A percentile compares a stretch with the other conserved stretches of the same genome.
These are phyloP conservation scores for Apiospora rasikravindrae DNA, from an alignment of 2,329 filamentous ascomycete genomes.

Conservation along the genomic window DNA sequence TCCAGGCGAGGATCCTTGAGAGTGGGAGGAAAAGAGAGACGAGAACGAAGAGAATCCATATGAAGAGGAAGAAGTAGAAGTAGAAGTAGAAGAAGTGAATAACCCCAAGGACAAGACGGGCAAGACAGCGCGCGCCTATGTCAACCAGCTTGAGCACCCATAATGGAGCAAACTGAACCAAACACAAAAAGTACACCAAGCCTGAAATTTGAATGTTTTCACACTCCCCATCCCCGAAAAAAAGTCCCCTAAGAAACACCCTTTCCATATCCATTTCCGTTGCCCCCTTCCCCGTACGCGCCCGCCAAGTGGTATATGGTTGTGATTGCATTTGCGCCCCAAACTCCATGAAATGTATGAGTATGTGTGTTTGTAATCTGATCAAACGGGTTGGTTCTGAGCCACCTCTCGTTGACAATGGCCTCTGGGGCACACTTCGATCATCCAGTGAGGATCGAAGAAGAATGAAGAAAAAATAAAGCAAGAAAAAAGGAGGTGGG, in stretches of 20 bases:
- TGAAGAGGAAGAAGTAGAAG: not conserved
- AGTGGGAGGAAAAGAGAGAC: conserved; percentile 16
- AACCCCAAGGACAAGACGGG: not conserved
- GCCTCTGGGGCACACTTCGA: not conserved
- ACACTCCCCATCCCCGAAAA: not conserved
- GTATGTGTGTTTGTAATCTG: not conserved
- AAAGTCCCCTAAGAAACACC: not conserved
- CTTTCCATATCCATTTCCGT: not conserved
- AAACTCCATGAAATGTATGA: conserved; percentile 5
- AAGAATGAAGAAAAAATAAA: not conserved
- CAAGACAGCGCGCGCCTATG: not conserved
- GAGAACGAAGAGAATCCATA: not conserved
- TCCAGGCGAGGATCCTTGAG: not conserved
- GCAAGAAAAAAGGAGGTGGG: not conserved
- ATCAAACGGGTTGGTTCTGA: not conserved
- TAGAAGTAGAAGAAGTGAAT: conserved; percentile 13
- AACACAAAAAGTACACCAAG: conserved; percentile 13
- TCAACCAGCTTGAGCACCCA: not conserved
- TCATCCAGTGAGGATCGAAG: not conserved
- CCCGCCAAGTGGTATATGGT: conserved; percentile 14
- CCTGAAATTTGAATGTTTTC: not conserved
- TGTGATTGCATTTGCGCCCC: conserved; percentile 9
- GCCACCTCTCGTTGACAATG: not conserved
- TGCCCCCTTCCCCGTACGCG: conserved; percentile 6
- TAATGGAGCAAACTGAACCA: not conserved